phyloP scores from a whole-genome alignment of 2,329 filamentous ascomycete species.

The Colletotrichum sidae region DNA sequence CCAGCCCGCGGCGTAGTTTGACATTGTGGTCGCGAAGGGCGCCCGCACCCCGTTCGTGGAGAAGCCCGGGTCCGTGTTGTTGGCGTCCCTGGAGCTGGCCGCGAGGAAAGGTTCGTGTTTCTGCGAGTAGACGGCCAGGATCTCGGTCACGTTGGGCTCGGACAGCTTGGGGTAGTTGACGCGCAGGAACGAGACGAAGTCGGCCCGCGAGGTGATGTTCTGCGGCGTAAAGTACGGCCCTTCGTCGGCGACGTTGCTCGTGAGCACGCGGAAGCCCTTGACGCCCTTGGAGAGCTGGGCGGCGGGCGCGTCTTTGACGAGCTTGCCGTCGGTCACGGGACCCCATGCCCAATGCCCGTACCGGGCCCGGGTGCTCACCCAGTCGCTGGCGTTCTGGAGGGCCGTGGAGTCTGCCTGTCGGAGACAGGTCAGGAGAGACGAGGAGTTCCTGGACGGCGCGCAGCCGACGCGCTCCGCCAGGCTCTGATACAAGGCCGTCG shows the following conservation, averaged over 20 bases:
- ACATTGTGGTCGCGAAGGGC: constrained; percentile 20
- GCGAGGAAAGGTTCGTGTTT: constrained; percentile 15
- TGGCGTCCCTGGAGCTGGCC: constrained; percentile 18
- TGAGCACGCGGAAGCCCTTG: constrained; percentile 13
- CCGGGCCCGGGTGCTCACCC: constrained; percentile 22
- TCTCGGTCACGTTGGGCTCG: neutral
- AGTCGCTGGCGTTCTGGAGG: constrained; percentile 29
- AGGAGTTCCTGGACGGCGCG: neutral
- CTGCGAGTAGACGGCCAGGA: constrained; percentile 12
- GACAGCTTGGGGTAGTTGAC: constrained; percentile 12
- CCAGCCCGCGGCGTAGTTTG: constrained; percentile 30
- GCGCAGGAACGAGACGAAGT: constrained; percentile 17
- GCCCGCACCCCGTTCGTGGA: constrained; percentile 5
- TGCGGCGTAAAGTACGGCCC: constrained; percentile 24
- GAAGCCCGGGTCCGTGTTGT: constrained; percentile 29
- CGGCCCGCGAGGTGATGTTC: constrained; percentile 18
- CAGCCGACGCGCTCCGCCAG: constrained; percentile 26
- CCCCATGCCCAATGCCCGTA: constrained; percentile 29
- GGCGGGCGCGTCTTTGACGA: constrained; percentile 9
- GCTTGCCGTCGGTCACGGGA: constrained; percentile 19
- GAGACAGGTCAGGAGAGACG: constrained; percentile 14
- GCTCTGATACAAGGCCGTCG: constrained; percentile 2
- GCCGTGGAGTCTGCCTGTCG: constrained; percentile 17
- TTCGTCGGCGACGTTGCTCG: constrained; percentile 28
- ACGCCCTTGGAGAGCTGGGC: neutral